Base-by-base conservation (phyloP, 148 eudicot genomes). In the Heliamphora exappendiculata region DNA sequence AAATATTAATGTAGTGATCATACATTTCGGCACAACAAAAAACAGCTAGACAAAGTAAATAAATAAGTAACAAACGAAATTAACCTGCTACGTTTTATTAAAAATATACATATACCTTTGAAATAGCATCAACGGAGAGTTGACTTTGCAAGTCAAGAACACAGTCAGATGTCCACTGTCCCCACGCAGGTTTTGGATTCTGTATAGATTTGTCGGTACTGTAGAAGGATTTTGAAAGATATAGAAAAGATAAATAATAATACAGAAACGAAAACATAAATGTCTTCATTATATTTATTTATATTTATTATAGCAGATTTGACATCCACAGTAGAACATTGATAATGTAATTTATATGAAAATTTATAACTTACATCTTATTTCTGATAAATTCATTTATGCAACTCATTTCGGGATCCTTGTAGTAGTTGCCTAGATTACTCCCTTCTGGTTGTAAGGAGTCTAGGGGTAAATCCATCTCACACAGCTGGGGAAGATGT, bases 41-140 rank as follows among this genome's bases (percentile, higher is more conserved):
- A 67, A 41, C 19, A 24, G 55, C 36, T 28, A 12, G n/a, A 69
- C 19, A 44, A 44, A 26, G 37, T 24, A 28, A 69, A 28, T 69
- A 36, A 67, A 16, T 16, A 36, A 2, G 36, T 64, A 19, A 17
- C 22, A 67, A n/a, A 39, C 9, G 28, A 66, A 17, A 66, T 3
- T 34, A 34, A 36, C 3, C 50, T 20, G 49, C 8, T 24, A 47
- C 12, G 28, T 11, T 3, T 37, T 2, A 67, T 22, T 68, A 26
- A 14, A 69, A 69, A 34, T n/a, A n/a, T n/a, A n/a, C n/a, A 76
- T 36, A 45, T 1, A 86, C 89, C 87, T 80, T 66, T 41, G 85
- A 82, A 44, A 33, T 49, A 64, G 83, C 86, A 66, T 65, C 74
- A 67, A 8, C 37, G 65, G 78, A 77, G 13, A 84, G 65, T 69